Evolutionary conservation across 441 rosid species (phyloP), one percentile per base, ranked within the genome.

Genomic region (Flueggea neowawraea): DNA sequence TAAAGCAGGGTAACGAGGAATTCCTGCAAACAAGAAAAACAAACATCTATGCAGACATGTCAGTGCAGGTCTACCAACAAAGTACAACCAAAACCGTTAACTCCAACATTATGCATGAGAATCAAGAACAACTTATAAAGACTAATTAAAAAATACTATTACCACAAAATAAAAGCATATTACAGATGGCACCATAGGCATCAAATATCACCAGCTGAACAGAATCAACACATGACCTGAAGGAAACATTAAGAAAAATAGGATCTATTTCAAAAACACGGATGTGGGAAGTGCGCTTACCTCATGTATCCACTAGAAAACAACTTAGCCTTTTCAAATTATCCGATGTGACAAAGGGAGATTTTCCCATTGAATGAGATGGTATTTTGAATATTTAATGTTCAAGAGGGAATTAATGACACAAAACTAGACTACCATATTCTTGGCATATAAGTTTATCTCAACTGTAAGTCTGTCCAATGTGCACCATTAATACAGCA

Each of bases 161-260:
- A 95, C 97, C 97, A 91, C 90, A 91, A 80, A 91, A 76, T 67
- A 89, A 86, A 85, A 95, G 84, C 87, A 89, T 80, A 86, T 65
- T 76, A 94, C 87, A 81, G 90, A 91, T 80, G 88, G 83, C 84
- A 87, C 87, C 96, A 89, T 64, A 84, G 75, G 91, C 82, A 88
- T 84, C 86, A 91, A 89, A 79, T 79, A 91, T 78, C 96, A 91
- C 92, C 88, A 82, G 95, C 89, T 80, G 92, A 87, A 84, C 72
- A 89, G 84, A 84, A 73, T 80, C 91, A 87, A 84, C 72, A 89
- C 83, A 84, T 75, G 85, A 81, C 97, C 97, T 89, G 97, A 80
- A 78, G 93, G 84, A 79, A 73, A 88, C 81, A 85, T 82, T 64
- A 75, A 88, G 77, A 66, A 79, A 74, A 82, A 85, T 66, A 74